A percentile compares a stretch with the other conserved stretches of the same genome.
Evolutionary conservation across 2,329 filamentous ascomycete genomes (phyloP).

Genomic region (Ophiosphaerella narmari): DNA sequence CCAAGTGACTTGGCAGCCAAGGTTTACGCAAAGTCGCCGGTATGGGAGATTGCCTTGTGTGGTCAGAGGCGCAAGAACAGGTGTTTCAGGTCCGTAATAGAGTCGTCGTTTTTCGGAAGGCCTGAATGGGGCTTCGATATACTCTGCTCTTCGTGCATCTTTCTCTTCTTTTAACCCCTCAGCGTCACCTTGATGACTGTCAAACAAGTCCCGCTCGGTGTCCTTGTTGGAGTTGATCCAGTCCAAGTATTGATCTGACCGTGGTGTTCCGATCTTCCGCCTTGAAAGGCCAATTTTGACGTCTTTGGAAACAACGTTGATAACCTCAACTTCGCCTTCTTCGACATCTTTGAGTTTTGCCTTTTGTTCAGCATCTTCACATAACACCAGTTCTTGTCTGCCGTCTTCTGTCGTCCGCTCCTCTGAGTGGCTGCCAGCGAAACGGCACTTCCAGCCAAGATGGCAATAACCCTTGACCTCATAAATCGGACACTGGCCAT

Average conservation of each 20-base stretch:
- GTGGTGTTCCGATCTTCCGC: conserved; percentile 71
- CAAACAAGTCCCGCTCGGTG: conserved; percentile 38
- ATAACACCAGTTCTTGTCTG: conserved; percentile 76
- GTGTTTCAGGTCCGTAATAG: conserved; percentile 94
- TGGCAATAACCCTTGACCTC: conserved; percentile 75
- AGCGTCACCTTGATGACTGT: conserved; percentile 42
- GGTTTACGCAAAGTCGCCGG: conserved; percentile 82
- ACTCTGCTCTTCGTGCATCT: conserved; percentile 77
- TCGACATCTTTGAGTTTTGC: conserved; percentile 50
- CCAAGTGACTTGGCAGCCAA: conserved; percentile 92
- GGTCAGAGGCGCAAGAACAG: conserved; percentile 89
- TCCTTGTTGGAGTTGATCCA: conserved; percentile 74
- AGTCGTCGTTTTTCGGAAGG: conserved; percentile 91
- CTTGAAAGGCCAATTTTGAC: conserved; percentile 77
- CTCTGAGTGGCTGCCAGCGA: conserved; percentile 82
- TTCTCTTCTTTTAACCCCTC: conserved; percentile 35
- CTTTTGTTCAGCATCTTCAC: conserved; percentile 60
- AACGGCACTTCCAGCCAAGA: conserved; percentile 92
- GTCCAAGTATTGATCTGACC: conserved; percentile 74
- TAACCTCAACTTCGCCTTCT: conserved; percentile 62
- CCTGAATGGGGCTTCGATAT: conserved; percentile 82
- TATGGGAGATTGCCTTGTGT: conserved; percentile 97
- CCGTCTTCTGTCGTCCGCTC: conserved; percentile 81
- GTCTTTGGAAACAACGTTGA: conserved; percentile 72
- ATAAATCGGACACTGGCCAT: conserved; percentile 80